These are phyloP conservation scores for Lichtheimia hyalospora DNA, from an alignment of 371 early-diverging fungal species.

Conservation along the genomic window DNA sequence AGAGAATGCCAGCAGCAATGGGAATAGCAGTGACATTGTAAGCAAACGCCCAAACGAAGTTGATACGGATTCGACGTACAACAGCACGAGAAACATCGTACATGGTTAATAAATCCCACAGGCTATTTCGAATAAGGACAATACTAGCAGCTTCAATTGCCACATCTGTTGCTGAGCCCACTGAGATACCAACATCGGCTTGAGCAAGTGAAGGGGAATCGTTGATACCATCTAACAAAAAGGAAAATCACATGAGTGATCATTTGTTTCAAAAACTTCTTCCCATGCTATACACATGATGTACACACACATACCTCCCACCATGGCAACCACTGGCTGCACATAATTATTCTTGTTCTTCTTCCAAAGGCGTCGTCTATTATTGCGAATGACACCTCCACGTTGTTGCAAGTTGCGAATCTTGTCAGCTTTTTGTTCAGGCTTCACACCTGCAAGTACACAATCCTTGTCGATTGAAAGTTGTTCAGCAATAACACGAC, in stretches of 20 bases:
- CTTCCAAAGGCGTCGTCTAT: conserved; percentile 21
- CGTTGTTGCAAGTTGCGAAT: conserved; percentile 59
- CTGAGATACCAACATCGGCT: conserved; percentile 82
- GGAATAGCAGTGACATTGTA: conserved; percentile 81
- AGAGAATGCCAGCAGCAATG: conserved; percentile 79
- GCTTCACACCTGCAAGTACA: conserved; percentile 60
- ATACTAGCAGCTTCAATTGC: conserved; percentile 80
- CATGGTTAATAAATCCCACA: conserved; percentile 70
- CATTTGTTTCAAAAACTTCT: neutral
- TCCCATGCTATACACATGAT: neutral
- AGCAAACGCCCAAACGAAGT: conserved; percentile 81
- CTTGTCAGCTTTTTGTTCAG: conserved; percentile 68
- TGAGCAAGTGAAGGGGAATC: conserved; percentile 90
- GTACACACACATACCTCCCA: conserved; percentile 28
- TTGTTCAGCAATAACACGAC: conserved; percentile 56
- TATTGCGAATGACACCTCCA: conserved; percentile 14
- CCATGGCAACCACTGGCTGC: conserved; percentile 63
- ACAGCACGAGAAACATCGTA: conserved; percentile 64
- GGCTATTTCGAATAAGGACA: conserved; percentile 69
- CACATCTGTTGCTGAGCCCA: conserved; percentile 81
- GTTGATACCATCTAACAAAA: conserved; percentile 88
- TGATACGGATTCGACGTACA: conserved; percentile 70
- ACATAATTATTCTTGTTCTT: neutral
- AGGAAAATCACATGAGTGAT: neutral
- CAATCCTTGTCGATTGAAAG: conserved; percentile 56